A percentile compares a stretch with the other conserved stretches of the same genome.
These are phyloP conservation scores for Pugionium cornutum DNA, from an alignment of 345 rosid genomes.

Conservation along the genomic window DNA sequence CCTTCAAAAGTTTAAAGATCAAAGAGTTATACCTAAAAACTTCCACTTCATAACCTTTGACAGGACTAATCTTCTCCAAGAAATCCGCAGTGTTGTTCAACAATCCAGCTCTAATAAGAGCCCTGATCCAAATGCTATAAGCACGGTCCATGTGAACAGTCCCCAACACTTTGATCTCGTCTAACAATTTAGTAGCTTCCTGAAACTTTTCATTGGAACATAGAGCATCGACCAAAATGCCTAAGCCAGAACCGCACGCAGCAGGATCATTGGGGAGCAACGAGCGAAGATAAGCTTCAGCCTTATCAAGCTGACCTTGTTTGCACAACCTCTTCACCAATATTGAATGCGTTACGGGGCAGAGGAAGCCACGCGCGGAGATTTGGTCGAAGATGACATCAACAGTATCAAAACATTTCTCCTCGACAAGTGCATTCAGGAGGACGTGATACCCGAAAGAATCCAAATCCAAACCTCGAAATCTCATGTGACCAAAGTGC, in stretches of 20 bases:
- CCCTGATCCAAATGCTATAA: conserved; percentile 60
- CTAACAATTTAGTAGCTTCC: conserved; percentile 55
- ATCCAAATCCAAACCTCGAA: conserved; percentile 75
- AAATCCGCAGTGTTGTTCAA: conserved; percentile 57
- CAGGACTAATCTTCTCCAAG: conserved; percentile 49
- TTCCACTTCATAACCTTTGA: conserved; percentile 58
- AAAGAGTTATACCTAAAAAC: conserved; percentile 58
- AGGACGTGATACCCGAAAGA: conserved; percentile 59
- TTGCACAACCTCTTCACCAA: conserved; percentile 64
- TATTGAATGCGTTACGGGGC: conserved; percentile 50
- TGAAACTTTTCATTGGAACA: conserved; percentile 50
- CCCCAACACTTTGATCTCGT: conserved; percentile 49
- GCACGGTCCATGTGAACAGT: conserved; percentile 48
- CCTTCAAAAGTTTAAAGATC: conserved; percentile 56
- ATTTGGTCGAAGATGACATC: conserved; percentile 59
- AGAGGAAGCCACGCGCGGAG: conserved; percentile 49
- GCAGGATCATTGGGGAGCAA: conserved; percentile 38
- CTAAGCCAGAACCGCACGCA: conserved; percentile 43
- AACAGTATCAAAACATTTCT: conserved; percentile 51
- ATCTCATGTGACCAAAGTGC: conserved; percentile 73
- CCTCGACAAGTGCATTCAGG: conserved; percentile 73
- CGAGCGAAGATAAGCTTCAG: conserved; percentile 52
- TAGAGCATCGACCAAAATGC: conserved; percentile 52
- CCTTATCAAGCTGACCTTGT: conserved; percentile 57
- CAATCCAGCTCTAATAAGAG: conserved; percentile 52